Evolutionary conservation across 108 stramenopile species (phyloP).

Genomic region (Nitzschia putrida): DNA sequence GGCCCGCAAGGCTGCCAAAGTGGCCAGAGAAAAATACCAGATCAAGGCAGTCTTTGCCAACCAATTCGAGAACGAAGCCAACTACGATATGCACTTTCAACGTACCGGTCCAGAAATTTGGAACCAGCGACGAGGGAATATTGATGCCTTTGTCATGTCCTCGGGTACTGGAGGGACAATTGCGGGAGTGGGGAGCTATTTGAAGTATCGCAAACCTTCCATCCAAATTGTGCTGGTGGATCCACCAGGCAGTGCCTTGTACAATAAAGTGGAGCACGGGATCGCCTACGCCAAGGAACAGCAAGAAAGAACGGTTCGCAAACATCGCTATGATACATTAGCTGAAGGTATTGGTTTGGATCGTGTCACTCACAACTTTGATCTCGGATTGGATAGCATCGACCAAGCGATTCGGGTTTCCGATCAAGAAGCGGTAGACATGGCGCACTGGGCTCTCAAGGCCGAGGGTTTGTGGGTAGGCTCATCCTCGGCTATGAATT

Average conservation of each 20-base stretch:
- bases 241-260: slow-evolving; percentile 90
- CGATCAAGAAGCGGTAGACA: slow-evolving; percentile 92
- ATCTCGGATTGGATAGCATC: slow-evolving; percentile 56
- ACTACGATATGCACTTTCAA: slow-evolving; percentile 80
- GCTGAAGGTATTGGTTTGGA: slow-evolving; percentile 97
- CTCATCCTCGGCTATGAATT: slow-evolving; percentile 94
- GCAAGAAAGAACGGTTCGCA: slow-evolving; percentile 69
- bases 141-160: slow-evolving; percentile 96
- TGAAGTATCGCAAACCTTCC: slow-evolving; percentile 57
- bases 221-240: slow-evolving; percentile 83
- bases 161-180: slow-evolving; percentile 96
- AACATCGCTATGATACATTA: slow-evolving; percentile 95
- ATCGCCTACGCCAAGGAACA: slow-evolving; percentile 90
- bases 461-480: slow-evolving; percentile 95
- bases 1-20: slow-evolving; percentile 54
- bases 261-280: slow-evolving; percentile 85
- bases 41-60: slow-evolving; percentile 87
- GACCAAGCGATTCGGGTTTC: slow-evolving; percentile 67
- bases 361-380: slow-evolving; percentile 91
- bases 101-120: slow-evolving; percentile 91
- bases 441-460: slow-evolving; percentile 89
- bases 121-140: slow-evolving; percentile 45
- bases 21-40: slow-evolving; percentile 30
- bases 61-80: slow-evolving; percentile 94
- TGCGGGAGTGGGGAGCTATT: slow-evolving; percentile 82